Evolutionary conservation across 169 alveolate genomes (phyloP).

Genomic region (Theileria equi): DNA sequence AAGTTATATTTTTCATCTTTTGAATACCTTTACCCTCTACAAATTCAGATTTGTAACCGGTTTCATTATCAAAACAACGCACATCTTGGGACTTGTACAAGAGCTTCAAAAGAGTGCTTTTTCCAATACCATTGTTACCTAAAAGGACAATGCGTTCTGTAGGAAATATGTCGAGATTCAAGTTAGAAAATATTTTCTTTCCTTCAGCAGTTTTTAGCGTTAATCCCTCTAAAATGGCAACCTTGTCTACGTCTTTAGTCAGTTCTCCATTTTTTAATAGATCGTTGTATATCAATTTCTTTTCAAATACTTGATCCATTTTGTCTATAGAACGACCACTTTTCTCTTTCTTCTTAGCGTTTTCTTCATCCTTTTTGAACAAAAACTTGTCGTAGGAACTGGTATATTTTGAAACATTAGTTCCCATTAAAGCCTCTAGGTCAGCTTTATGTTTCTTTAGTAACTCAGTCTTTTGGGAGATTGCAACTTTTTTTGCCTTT

Average conservation of each 20-base stretch:
- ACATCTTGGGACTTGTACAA: slow-evolving; percentile 37
- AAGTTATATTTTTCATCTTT: not conserved
- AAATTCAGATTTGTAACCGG: not conserved
- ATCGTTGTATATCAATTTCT: slow-evolving; percentile 37
- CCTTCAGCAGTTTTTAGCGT: slow-evolving; percentile 45
- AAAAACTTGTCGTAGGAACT: slow-evolving; percentile 24
- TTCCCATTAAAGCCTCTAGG: slow-evolving; percentile 17
- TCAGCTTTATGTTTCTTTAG: slow-evolving; percentile 26
- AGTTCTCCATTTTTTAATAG: slow-evolving; percentile 58
- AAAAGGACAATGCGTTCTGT: slow-evolving; percentile 61
- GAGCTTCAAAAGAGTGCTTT: slow-evolving; percentile 66
- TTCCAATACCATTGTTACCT: slow-evolving; percentile 75
- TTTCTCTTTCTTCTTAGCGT: not conserved
- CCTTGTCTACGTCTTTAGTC: slow-evolving; percentile 30
- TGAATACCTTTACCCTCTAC: not conserved
- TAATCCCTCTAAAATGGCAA: slow-evolving; percentile 54
- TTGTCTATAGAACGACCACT: not conserved
- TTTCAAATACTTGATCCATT: slow-evolving; percentile 44
- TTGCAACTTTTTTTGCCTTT: slow-evolving; percentile 12
- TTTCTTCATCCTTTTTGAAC: not conserved
- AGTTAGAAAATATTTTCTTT: slow-evolving; percentile 51
- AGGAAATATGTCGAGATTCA: slow-evolving; percentile 47
- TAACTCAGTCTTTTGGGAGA: slow-evolving; percentile 39
- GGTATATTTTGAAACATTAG: slow-evolving; percentile 25
- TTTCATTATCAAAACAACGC: slow-evolving; percentile 1